Conservation (phyloP, 352 stramenopile genomes). For the Globisporangium nagaii region DNA sequence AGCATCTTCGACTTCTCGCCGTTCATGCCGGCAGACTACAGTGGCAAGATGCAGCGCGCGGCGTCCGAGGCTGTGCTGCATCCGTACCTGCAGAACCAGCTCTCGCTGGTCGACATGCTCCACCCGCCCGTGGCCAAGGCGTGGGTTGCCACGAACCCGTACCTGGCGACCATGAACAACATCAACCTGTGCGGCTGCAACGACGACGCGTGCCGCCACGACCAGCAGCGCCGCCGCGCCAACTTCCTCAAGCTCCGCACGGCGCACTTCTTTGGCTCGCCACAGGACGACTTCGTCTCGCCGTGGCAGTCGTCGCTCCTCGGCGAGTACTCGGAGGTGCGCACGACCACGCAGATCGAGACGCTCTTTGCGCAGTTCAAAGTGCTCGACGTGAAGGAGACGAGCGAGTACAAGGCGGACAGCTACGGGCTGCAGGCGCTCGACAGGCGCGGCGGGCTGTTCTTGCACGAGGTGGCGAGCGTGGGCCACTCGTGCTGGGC, state of each 20-base stretch:
- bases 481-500: slow-evolving; percentile 32
- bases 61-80: slow-evolving; percentile 10
- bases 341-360: slow-evolving; percentile 16
- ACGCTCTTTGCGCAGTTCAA: slow-evolving; percentile 25
- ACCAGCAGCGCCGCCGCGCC: slow-evolving; percentile 10
- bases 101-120: slow-evolving; percentile 15
- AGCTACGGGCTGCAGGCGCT: slow-evolving; percentile 32
- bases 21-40: slow-evolving; percentile 13
- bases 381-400: slow-evolving; percentile 24
- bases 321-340: slow-evolving; percentile 15
- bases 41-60: slow-evolving; percentile 19
- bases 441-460: slow-evolving; percentile 24
- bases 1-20: slow-evolving; percentile 15
- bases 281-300: slow-evolving; percentile 19
- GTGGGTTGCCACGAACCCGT: slow-evolving; percentile 6
- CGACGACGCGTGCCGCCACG: neutral
- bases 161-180: slow-evolving; percentile 14
- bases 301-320: slow-evolving; percentile 23
- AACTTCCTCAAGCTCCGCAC: slow-evolving; percentile 19
- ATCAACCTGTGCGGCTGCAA: neutral
- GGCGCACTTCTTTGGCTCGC: slow-evolving; percentile 25
- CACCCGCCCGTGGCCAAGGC: slow-evolving; percentile 2
- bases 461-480: slow-evolving; percentile 15
- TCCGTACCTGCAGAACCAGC: slow-evolving; percentile 6
- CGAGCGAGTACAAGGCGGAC: slow-evolving; percentile 24